Percentiles rank a stretch among this genome's conserved stretches.
Conservation (phyloP, 1,284 basidiomycete genomes). For the Athelia psychrophila region DNA sequence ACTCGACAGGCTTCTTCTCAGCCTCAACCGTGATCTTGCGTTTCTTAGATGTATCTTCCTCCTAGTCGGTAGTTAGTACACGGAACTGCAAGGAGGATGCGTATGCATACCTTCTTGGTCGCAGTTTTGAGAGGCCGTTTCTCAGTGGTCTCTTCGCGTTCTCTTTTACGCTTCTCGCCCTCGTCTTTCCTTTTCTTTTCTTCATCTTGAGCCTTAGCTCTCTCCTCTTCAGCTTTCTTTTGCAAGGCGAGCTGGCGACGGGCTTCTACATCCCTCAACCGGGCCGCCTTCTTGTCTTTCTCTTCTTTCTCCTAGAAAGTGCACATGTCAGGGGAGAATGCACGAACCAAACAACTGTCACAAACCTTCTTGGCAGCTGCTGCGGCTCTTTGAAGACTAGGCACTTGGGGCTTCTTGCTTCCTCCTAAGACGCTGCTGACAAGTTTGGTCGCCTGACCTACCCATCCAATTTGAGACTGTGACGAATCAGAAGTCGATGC, state of each 20-base stretch:
- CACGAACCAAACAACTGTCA: slow-evolving; percentile 2
- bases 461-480: slow-evolving; percentile 56
- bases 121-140: slow-evolving; percentile 51
- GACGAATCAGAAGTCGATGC: slow-evolving; percentile 53
- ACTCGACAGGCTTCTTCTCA: slow-evolving; percentile 52
- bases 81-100: background rate
- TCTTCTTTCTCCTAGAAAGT: slow-evolving; percentile 78
- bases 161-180: slow-evolving; percentile 65
- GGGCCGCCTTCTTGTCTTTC: slow-evolving; percentile 71
- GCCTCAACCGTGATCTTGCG: slow-evolving; percentile 53
- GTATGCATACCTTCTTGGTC: slow-evolving; percentile 51
- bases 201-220: slow-evolving; percentile 55
- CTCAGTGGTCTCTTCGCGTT: slow-evolving; percentile 70
- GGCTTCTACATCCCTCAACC: slow-evolving; percentile 78
- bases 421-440: slow-evolving; percentile 62
- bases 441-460: slow-evolving; percentile 65
- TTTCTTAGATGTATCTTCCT: slow-evolving; percentile 71
- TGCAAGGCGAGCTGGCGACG: slow-evolving; percentile 69
- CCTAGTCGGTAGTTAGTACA: slow-evolving; percentile 24
- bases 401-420: slow-evolving; percentile 65
- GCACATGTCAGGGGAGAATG: slow-evolving; percentile 3
- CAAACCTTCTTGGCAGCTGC: slow-evolving; percentile 82
- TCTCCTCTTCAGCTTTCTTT: slow-evolving; percentile 80
- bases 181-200: slow-evolving; percentile 73
- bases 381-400: slow-evolving; percentile 81